Conservation (phyloP, 345 rosid genomes). For the Combretum micranthum region DNA sequence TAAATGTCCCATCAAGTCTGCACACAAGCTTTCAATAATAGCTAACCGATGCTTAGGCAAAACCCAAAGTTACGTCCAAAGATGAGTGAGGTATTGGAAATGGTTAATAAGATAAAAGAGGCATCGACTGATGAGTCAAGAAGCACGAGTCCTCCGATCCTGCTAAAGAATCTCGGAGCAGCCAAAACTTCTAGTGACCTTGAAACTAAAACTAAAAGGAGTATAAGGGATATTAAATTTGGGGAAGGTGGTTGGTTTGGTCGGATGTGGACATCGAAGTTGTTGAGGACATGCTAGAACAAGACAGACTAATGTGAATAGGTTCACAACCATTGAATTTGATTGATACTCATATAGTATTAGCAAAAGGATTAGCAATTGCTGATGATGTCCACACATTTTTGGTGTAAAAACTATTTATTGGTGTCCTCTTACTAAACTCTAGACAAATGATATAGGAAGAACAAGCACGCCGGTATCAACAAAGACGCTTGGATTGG, state of each 20-base stretch:
- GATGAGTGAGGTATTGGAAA: slow-evolving; percentile 86
- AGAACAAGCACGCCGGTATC: too few relatives aligned
- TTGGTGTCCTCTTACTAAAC: too few relatives aligned
- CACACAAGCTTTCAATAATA: slow-evolving; percentile 49
- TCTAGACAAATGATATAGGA: too few relatives aligned
- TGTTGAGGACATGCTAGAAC: slow-evolving; percentile 29
- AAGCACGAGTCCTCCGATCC: slow-evolving; percentile 23
- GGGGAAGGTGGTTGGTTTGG: slow-evolving; percentile 39
- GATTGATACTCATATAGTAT: too few relatives aligned
- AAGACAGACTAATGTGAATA: slow-evolving; percentile 8
- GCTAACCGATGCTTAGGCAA: slow-evolving; percentile 73
- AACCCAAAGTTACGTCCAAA: slow-evolving; percentile 73
- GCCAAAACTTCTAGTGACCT: neutral
- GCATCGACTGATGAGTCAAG: slow-evolving; percentile 19
- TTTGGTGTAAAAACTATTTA: too few relatives aligned
- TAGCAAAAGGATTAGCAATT: neutral
- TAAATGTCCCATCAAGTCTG: slow-evolving; percentile 38
- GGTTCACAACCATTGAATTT: neutral
- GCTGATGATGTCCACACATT: too few relatives aligned
- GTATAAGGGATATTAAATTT: slow-evolving; percentile 18
- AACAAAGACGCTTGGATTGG: too few relatives aligned
- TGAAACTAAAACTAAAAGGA: neutral
- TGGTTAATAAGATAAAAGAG: slow-evolving; percentile 47
- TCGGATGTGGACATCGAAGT: slow-evolving; percentile 40
- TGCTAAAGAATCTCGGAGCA: slow-evolving; percentile 22